Percentiles rank a stretch among this genome's conserved stretches.
Evolutionary conservation across 1,284 basidiomycete genomes (phyloP).

Genomic region (Takashimella koratensis): DNA sequence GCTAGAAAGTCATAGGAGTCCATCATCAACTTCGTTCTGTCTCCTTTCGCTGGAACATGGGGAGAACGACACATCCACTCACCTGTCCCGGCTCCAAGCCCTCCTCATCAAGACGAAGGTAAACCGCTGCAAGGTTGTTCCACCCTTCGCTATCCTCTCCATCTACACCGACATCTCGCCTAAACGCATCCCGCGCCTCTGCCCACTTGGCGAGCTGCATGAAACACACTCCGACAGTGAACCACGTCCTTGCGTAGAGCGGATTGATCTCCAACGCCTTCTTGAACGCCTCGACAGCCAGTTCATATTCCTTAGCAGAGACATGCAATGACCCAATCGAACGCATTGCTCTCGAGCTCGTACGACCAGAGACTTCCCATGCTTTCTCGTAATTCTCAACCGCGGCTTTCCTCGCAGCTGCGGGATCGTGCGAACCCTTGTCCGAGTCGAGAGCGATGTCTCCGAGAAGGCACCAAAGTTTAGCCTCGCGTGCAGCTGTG

Average conservation of each 20-base stretch:
- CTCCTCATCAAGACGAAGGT: constrained; percentile 69
- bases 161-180: constrained; percentile 80
- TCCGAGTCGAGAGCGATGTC: constrained; percentile 69
- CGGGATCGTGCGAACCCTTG: constrained; percentile 27
- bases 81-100: constrained; percentile 29
- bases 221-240: constrained; percentile 86
- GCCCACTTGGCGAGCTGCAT: constrained; percentile 79
- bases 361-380: constrained; percentile 74
- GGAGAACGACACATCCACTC: too few species aligned
- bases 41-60: too few species aligned
- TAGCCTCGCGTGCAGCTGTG: constrained; percentile 74
- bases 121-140: constrained; percentile 96
- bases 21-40: too few species aligned
- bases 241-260: constrained; percentile 83
- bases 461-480: constrained; percentile 92
- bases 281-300: constrained; percentile 66
- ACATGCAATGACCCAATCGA: constrained; percentile 85
- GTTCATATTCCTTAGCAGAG: constrained; percentile 59
- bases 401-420: constrained; percentile 46
- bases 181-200: constrained; percentile 77
- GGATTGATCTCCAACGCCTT: constrained; percentile 85
- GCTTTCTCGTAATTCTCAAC: constrained; percentile 76
- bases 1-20: too few species aligned
- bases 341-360: constrained; percentile 84
- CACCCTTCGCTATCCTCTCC: constrained; percentile 97